Conservation (phyloP, 768 basidiomycete genomes). For the Mycena pura region DNA sequence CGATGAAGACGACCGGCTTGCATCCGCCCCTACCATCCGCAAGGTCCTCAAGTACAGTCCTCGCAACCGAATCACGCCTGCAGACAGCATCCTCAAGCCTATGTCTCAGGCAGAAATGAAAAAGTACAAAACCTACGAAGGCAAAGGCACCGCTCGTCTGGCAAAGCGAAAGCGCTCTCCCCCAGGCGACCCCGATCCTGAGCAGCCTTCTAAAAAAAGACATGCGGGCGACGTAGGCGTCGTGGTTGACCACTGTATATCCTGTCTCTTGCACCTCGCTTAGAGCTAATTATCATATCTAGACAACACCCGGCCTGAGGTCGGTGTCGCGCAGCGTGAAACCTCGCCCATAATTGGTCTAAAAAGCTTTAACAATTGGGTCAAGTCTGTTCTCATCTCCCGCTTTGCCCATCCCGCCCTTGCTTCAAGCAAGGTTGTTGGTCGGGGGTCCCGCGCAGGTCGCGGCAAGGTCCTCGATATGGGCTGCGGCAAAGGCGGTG, state of each 20-base stretch:
- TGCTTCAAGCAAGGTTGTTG: slow-evolving; percentile 41
- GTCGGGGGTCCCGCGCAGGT: slow-evolving; percentile 31
- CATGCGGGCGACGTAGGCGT: slow-evolving; percentile 72
- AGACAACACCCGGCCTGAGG: slow-evolving; percentile 96
- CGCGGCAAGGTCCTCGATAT: slow-evolving; percentile 90
- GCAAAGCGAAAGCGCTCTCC: slow-evolving; percentile 60
- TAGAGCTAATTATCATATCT: slow-evolving; percentile 1
- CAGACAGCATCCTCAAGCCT: slow-evolving; percentile 67
- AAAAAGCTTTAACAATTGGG: slow-evolving; percentile 99
- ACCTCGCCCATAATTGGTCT: slow-evolving; percentile 96
- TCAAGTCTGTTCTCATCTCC: slow-evolving; percentile 95
- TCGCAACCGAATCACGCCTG: slow-evolving; percentile 62
- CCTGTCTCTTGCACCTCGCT: slow-evolving; percentile 7
- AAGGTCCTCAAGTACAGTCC: slow-evolving; percentile 59
- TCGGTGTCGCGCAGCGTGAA: slow-evolving; percentile 82
- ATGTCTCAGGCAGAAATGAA: slow-evolving; percentile 69
- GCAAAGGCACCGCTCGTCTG: slow-evolving; percentile 61
- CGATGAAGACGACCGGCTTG: slow-evolving; percentile 35
- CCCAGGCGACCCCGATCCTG: slow-evolving; percentile 45
- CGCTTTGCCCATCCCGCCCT: slow-evolving; percentile 84
- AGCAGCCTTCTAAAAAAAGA: slow-evolving; percentile 53
- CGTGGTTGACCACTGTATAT: slow-evolving; percentile 81
- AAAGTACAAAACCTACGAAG: slow-evolving; percentile 60
- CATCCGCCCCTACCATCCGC: slow-evolving; percentile 35
- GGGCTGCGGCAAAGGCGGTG: slow-evolving; percentile 99